Evolutionary conservation across 140 eudicot species (phyloP).

Genomic region (Oenanthe javanica): DNA sequence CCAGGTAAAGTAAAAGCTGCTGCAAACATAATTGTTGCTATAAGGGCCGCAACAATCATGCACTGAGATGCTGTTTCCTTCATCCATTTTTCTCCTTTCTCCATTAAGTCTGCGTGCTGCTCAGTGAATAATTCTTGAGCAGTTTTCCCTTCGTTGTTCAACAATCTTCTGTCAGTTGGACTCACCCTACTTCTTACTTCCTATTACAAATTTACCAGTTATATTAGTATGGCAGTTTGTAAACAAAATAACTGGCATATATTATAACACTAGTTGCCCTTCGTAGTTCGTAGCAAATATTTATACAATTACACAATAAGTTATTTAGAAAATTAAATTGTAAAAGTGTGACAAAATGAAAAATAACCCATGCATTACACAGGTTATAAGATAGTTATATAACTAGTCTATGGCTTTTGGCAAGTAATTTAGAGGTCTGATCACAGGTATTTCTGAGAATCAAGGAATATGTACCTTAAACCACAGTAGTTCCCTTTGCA

Average conservation of each 20-base stretch:
- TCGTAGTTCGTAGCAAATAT: too few species aligned
- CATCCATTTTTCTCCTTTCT: conserved; percentile 15
- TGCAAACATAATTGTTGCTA: neutral
- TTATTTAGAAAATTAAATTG: too few species aligned
- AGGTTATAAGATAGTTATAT: too few species aligned
- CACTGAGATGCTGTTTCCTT: neutral
- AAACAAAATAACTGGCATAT: neutral
- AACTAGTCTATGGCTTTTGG: too few species aligned
- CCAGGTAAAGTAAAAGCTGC: neutral
- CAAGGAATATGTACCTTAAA: conserved; percentile 12
- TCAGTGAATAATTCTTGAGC: conserved; percentile 15
- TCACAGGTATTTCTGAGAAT: too few species aligned
- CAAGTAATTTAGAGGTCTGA: too few species aligned
- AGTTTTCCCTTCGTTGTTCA: conserved; percentile 7
- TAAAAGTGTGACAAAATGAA: too few species aligned
- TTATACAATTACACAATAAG: too few species aligned
- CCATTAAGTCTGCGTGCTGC: conserved; percentile 8
- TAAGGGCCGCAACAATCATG: neutral
- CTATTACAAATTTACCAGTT: neutral
- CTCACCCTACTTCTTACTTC: conserved; percentile 7
- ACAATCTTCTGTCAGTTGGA: neutral
- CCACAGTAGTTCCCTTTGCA: conserved; percentile 17
- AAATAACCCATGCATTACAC: too few species aligned
- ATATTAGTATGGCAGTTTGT: too few species aligned
- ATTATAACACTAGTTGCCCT: too few species aligned